Evolutionary conservation across 2,329 filamentous ascomycete genomes (phyloP).

Genomic region (Xylaria sp.): DNA sequence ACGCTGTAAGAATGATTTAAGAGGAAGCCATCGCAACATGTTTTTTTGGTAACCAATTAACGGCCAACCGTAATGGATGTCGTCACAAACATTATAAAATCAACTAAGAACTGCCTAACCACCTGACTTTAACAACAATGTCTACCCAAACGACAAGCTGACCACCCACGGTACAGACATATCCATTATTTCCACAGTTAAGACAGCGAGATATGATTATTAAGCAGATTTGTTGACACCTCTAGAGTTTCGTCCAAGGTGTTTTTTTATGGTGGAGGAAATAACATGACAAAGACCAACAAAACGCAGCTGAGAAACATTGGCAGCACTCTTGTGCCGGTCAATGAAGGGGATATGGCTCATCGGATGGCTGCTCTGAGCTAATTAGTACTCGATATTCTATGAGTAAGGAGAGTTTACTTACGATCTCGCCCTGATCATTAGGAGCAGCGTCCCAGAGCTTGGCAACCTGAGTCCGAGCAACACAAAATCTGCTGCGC

Average conservation of each 20-base stretch:
- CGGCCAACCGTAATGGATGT: not conserved
- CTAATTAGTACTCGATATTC: not conserved
- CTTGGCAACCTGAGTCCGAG: constrained; percentile 28
- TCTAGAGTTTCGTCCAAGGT: too few species aligned
- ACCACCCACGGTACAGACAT: not conserved
- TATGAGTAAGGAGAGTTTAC: not conserved
- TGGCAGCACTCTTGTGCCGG: too few species aligned
- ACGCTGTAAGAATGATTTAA: not conserved
- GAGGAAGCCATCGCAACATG: not conserved
- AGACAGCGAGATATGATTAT: not conserved
- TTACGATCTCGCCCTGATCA: constrained; percentile 13
- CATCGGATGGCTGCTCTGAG: not conserved
- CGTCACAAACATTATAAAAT: not conserved
- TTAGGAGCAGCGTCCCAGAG: constrained; percentile 14
- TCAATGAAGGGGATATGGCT: not conserved
- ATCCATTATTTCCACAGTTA: not conserved
- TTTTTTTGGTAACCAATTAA: not conserved
- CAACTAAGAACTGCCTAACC: constrained; percentile 6
- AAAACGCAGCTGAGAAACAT: not conserved
- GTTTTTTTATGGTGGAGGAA: not conserved
- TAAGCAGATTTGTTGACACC: not conserved
- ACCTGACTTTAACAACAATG: not conserved
- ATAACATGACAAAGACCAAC: too few species aligned
- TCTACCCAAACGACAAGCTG: constrained; percentile 1
- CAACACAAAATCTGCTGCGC: constrained; percentile 24